Conservation (phyloP, 306 rosid genomes). For the Prosopis cineraria region DNA sequence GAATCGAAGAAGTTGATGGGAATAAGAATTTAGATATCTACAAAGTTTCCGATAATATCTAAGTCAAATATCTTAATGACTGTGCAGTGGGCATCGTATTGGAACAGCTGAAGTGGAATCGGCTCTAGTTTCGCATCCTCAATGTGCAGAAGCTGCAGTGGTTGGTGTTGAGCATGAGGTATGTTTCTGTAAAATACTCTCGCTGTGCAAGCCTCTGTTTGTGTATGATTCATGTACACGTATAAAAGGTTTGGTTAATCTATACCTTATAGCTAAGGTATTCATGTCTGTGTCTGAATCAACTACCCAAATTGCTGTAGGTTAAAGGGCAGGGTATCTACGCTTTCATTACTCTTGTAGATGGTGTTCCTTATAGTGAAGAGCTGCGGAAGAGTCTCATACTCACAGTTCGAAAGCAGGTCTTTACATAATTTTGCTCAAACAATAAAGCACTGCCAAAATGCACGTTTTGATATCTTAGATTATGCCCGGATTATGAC, state of each 20-base stretch:
- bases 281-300: slow-evolving; percentile 30
- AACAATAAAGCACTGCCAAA: neutral
- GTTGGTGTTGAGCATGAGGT: slow-evolving; percentile 98
- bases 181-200: slow-evolving; percentile 32
- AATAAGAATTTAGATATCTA: neutral
- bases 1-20: slow-evolving; percentile 4
- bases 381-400: slow-evolving; percentile 81
- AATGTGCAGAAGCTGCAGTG: slow-evolving; percentile 97
- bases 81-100: slow-evolving; percentile 95
- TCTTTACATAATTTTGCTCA: slow-evolving; percentile 35
- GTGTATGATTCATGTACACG: neutral
- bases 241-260: slow-evolving; percentile 19
- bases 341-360: slow-evolving; percentile 90
- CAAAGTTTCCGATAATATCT: slow-evolving; percentile 13
- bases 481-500: neutral
- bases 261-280: slow-evolving; percentile 15
- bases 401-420: slow-evolving; percentile 85
- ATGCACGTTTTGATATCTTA: neutral
- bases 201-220: neutral
- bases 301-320: slow-evolving; percentile 46
- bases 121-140: slow-evolving; percentile 83
- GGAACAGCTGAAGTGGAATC: slow-evolving; percentile 99
- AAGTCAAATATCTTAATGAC: neutral
- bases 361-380: slow-evolving; percentile 88
- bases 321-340: slow-evolving; percentile 97